phyloP scores from a whole-genome alignment of 2,329 filamentous ascomycete genomes.

The Colletotrichum tamarilloi region DNA sequence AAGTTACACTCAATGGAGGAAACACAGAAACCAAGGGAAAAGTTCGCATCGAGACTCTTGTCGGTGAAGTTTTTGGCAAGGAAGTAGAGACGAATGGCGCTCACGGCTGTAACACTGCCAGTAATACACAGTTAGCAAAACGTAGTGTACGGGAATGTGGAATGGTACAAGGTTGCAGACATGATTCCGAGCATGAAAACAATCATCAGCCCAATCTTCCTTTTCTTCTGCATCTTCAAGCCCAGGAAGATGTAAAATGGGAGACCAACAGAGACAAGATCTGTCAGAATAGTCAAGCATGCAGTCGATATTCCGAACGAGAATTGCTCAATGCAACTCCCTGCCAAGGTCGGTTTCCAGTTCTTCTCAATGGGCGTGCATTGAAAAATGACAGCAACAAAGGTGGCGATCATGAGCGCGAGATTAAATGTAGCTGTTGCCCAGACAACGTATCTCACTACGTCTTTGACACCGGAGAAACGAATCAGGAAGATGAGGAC shows the following conservation, averaged over 20 bases:
- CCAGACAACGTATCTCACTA: constrained; percentile 43
- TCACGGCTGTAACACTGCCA: neutral
- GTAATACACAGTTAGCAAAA: neutral
- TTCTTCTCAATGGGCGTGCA: constrained; percentile 49
- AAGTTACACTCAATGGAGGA: constrained; percentile 49
- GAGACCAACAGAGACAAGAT: constrained; percentile 50
- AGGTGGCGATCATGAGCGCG: constrained; percentile 47
- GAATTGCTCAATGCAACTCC: neutral
- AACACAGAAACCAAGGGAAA: constrained; percentile 40
- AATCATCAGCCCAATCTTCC: constrained; percentile 47
- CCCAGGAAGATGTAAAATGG: constrained; percentile 48
- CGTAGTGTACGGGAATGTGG: too few relatives aligned
- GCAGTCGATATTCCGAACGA: constrained; percentile 45
- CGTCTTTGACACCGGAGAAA: constrained; percentile 43
- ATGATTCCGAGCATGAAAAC: constrained; percentile 45
- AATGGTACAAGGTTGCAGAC: constrained; percentile 27
- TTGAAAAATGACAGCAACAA: constrained; percentile 52
- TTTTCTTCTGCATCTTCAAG: constrained; percentile 44
- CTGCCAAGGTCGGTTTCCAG: constrained; percentile 39
- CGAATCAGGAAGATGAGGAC: constrained; percentile 47
- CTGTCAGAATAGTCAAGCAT: constrained; percentile 52
- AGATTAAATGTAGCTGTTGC: constrained; percentile 40
- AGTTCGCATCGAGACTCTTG: neutral
- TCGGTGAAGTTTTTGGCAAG: constrained; percentile 5
- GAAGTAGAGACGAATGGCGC: neutral